Evolutionary conservation across 2,329 filamentous ascomycete species (phyloP).

Genomic region (Trichoderma hamatum): DNA sequence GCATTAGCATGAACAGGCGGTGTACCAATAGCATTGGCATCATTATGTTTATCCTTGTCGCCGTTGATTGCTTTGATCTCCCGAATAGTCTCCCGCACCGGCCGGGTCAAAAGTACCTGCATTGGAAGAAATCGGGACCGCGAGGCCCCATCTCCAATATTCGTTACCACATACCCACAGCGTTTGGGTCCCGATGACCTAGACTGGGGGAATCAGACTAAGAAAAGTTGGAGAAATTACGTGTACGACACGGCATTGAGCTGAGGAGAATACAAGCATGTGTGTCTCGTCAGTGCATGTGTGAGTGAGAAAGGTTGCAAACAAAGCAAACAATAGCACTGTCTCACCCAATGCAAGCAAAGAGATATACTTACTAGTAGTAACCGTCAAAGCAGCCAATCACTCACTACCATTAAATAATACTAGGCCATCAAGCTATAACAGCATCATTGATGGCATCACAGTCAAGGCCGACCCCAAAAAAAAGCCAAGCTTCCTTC

Average conservation of each 20-base stretch:
- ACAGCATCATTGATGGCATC: background rate
- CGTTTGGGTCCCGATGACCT: background rate
- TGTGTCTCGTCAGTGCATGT: background rate
- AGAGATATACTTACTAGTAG: background rate
- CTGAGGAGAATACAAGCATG: background rate
- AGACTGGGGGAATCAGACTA: background rate
- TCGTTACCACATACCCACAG: background rate
- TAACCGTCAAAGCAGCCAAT: background rate
- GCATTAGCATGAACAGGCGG: background rate
- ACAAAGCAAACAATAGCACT: no score
- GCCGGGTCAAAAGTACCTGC: constrained; percentile 16
- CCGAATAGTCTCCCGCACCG: constrained; percentile 6
- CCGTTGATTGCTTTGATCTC: background rate
- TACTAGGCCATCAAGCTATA: background rate
- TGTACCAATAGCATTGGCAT: background rate
- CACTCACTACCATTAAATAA: background rate
- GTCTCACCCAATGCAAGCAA: background rate
- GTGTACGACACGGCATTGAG: background rate
- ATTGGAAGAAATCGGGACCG: constrained; percentile 22
- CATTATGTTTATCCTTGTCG: background rate
- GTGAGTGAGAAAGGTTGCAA: background rate
- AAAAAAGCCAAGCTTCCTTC: background rate
- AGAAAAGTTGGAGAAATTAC: background rate
- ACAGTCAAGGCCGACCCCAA: background rate
- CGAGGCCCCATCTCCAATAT: background rate